phyloP scores from a whole-genome alignment of 805 yeast genomes.

The Saturnispora saitoi region DNA sequence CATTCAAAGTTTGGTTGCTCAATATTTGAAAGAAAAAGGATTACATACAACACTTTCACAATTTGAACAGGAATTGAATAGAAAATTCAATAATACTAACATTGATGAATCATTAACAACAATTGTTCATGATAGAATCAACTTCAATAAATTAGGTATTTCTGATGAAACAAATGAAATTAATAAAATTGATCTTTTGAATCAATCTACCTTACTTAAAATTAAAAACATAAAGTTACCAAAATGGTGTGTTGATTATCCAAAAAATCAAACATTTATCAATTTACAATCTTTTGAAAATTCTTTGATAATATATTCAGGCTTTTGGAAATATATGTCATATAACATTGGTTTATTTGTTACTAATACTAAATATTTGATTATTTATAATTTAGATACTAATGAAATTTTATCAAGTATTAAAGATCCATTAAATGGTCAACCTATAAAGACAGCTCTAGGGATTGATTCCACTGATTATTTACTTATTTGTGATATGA shows the following conservation, averaged over 20 bases:
- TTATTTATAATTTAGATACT: slow-evolving; percentile 20
- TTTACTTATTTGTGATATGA: slow-evolving; percentile 28
- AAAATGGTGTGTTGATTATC: slow-evolving; percentile 21
- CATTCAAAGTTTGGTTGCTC: slow-evolving; percentile 40
- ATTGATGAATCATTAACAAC: slow-evolving; percentile 30
- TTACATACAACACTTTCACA: slow-evolving; percentile 37
- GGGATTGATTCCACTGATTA: slow-evolving; percentile 18
- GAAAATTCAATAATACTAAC: slow-evolving; percentile 14
- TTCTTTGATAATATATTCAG: slow-evolving; percentile 22
- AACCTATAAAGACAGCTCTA: slow-evolving; percentile 17
- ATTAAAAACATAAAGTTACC: slow-evolving; percentile 17
- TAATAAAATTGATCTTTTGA: slow-evolving; percentile 15
- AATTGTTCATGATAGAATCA: slow-evolving; percentile 29
- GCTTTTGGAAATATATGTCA: slow-evolving; percentile 4
- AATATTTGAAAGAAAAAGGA: slow-evolving; percentile 46
- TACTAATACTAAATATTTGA: slow-evolving; percentile 22
- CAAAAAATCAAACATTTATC: slow-evolving; percentile 10
- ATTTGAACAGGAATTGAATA: slow-evolving; percentile 41
- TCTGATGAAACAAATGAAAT: slow-evolving; percentile 1
- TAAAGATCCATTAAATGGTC: slow-evolving; percentile 14
- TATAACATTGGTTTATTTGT: slow-evolving; percentile 19
- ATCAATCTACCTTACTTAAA: slow-evolving; percentile 18
- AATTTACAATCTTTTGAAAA: slow-evolving; percentile 13
- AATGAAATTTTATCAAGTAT: slow-evolving; percentile 10
- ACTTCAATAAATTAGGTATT: slow-evolving; percentile 17